Evolutionary conservation across 192 early-diverging fungal species (phyloP).

Genomic region (Helicostylum pulchrum): DNA sequence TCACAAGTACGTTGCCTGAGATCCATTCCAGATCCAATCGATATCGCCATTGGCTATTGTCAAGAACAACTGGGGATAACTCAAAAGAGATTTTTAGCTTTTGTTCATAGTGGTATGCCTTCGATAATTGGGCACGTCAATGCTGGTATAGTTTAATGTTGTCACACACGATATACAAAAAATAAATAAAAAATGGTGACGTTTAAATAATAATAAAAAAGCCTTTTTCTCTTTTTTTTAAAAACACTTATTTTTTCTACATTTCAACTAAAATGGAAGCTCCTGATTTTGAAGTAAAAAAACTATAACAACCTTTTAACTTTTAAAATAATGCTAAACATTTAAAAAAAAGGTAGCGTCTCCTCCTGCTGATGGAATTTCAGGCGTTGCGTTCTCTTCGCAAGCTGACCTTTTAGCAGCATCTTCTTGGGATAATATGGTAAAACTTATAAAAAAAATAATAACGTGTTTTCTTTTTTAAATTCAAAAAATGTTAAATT

Average conservation of each 20-base stretch:
- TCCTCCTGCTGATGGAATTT: slow-evolving; percentile 78
- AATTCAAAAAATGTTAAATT: background rate
- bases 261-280: slow-evolving; percentile 16
- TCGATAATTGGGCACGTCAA: too few relatives aligned
- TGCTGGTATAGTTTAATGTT: too few relatives aligned
- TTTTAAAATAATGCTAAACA: background rate
- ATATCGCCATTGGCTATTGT: too few relatives aligned
- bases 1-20: too few relatives aligned
- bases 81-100: too few relatives aligned
- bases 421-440: slow-evolving; percentile 84
- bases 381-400: slow-evolving; percentile 76
- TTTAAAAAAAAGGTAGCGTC: slow-evolving; percentile 43
- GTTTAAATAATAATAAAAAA: background rate
- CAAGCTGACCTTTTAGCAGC: slow-evolving; percentile 81
- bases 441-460: slow-evolving; percentile 4
- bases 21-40: too few relatives aligned
- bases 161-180: background rate
- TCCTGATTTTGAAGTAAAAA: slow-evolving; percentile 33
- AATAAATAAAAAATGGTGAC: background rate
- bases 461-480: background rate
- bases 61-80: too few relatives aligned
- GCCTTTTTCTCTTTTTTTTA: background rate
- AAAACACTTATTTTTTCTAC: too few relatives aligned
- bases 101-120: too few relatives aligned
- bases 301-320: background rate